Evolutionary conservation across 306 rosid species (phyloP).

Genomic region (Gastrolobium villosum): DNA sequence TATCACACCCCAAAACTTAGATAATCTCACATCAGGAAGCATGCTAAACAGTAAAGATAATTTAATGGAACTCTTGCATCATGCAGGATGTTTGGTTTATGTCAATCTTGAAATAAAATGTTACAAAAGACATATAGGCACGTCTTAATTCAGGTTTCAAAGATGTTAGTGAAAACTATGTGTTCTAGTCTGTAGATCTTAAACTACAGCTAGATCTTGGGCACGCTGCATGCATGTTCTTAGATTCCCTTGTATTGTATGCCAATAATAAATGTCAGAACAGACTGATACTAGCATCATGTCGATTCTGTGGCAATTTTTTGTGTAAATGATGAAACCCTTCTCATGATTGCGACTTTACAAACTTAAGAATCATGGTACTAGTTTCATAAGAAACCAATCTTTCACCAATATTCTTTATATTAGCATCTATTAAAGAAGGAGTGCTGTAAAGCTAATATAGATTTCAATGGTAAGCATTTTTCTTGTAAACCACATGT

Average conservation of each 20-base stretch:
- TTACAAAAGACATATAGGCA: not conserved
- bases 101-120: not conserved
- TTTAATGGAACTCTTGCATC: not conserved
- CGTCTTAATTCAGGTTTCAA: slow-evolving; percentile 13
- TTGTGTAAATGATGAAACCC: not conserved
- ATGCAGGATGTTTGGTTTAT: not conserved
- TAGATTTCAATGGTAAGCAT: not conserved
- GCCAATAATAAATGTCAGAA: slow-evolving; percentile 1
- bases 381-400: not conserved
- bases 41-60: not conserved
- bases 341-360: not conserved
- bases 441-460: slow-evolving; percentile 7
- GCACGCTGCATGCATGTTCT: slow-evolving; percentile 42
- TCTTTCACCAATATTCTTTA: not conserved
- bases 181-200: slow-evolving; percentile 4
- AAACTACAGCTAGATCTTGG: slow-evolving; percentile 40
- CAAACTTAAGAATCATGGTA: not conserved
- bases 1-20: no score
- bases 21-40: not conserved
- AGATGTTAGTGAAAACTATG: not conserved
- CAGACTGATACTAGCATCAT: not conserved
- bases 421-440: not conserved
- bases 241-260: slow-evolving; percentile 30
- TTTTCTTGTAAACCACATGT: not conserved
- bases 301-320: not conserved